These are phyloP conservation scores for Vigna unguiculata DNA, from an alignment of 306 rosid genomes.

Conservation along the genomic window DNA sequence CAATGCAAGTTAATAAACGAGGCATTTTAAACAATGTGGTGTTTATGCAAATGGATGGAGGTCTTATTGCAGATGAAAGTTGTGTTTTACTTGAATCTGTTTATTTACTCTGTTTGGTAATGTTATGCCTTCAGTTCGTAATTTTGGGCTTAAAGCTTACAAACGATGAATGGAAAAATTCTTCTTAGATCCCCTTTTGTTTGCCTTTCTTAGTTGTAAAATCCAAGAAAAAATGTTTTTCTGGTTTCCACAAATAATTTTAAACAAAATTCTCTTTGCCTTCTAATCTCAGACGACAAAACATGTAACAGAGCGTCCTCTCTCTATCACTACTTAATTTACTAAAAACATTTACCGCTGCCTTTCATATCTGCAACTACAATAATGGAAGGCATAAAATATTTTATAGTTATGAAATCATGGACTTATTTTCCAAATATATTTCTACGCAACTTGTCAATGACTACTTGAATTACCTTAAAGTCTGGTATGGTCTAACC, in stretches of 20 bases:
- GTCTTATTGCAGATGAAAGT: constrained; percentile 9
- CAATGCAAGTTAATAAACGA: neutral
- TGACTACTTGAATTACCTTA: neutral
- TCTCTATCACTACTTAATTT: neutral
- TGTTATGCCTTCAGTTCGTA: constrained; percentile 1
- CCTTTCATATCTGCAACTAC: constrained; percentile 1
- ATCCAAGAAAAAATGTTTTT: neutral
- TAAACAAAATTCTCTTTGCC: neutral
- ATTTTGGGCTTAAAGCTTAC: neutral
- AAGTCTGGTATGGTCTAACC: constrained; percentile 34
- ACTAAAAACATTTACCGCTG: constrained; percentile 6
- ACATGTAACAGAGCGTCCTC: neutral
- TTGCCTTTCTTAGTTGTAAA: neutral
- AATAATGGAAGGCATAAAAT: neutral
- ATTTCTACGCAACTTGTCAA: constrained; percentile 6
- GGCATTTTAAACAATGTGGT: neutral
- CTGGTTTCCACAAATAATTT: neutral
- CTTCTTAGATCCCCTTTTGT: neutral
- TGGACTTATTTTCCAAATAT: constrained; percentile 16
- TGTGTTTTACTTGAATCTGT: neutral
- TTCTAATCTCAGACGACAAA: neutral
- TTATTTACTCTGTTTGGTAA: constrained; percentile 3
- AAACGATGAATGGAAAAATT: neutral
- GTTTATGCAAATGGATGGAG: constrained; percentile 7
- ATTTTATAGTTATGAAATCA: constrained; percentile 11